Evolutionary conservation across 768 basidiomycete genomes (phyloP).

Genomic region (Lepiota subincarnata): DNA sequence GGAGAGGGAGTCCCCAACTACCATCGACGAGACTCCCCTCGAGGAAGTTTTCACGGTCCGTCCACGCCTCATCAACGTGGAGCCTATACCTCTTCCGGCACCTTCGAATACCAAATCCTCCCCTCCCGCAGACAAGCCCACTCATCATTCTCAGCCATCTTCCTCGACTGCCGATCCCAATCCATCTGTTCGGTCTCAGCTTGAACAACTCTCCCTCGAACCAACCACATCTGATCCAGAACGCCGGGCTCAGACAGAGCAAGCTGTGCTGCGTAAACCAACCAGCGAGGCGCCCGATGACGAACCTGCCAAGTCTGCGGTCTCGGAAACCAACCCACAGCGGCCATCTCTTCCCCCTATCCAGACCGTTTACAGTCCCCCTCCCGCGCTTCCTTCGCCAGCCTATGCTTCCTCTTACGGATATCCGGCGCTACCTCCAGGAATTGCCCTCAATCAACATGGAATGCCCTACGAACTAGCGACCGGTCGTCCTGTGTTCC

Average conservation of each 20-base stretch:
- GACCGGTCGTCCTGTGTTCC: constrained; percentile 75
- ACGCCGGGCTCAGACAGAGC: constrained; percentile 40
- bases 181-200: constrained; percentile 30
- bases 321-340: constrained; percentile 21
- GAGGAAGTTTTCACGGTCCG: constrained; percentile 60
- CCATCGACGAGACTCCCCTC: constrained; percentile 22
- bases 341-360: constrained; percentile 35
- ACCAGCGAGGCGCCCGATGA: background rate
- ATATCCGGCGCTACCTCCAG: constrained; percentile 65
- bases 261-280: constrained; percentile 42
- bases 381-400: constrained; percentile 46
- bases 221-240: constrained; percentile 30
- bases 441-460: constrained; percentile 68
- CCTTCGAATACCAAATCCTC: constrained; percentile 17
- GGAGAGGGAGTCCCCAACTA: constrained; percentile 31
- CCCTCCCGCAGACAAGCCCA: constrained; percentile 13
- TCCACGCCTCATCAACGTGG: constrained; percentile 40
- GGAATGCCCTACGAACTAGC: constrained; percentile 81
- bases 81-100: constrained; percentile 27
- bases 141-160: background rate
- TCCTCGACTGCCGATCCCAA: constrained; percentile 19
- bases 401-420: constrained; percentile 66
- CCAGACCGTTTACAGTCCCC: constrained; percentile 39
- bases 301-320: constrained; percentile 21
- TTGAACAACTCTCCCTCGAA: constrained; percentile 36